These are phyloP conservation scores for Phytophthora tentaculata DNA, from an alignment of 352 stramenopile genomes.

Conservation along the genomic window DNA sequence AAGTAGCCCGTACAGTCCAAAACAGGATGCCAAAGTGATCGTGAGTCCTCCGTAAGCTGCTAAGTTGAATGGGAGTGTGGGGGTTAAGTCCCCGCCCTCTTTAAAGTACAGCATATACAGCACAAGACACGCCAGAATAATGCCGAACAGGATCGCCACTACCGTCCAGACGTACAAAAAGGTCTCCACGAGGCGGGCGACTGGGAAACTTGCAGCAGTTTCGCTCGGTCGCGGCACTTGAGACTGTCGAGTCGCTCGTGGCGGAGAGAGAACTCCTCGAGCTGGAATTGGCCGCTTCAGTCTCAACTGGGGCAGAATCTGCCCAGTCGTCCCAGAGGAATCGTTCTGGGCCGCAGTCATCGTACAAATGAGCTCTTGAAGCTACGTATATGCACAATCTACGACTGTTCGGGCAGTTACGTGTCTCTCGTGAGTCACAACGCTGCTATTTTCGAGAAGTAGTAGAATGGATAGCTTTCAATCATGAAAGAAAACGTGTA, in stretches of 20 bases:
- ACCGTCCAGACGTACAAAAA: conserved; percentile 67
- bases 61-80: conserved; percentile 56
- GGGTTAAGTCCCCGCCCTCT: conserved; percentile 57
- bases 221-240: conserved; percentile 14
- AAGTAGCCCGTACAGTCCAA: conserved; percentile 60
- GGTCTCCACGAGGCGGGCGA: conserved; percentile 37
- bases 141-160: conserved; percentile 53
- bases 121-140: conserved; percentile 56
- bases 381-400: too few species aligned
- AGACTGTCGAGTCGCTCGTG: conserved; percentile 5
- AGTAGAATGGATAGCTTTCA: too few species aligned
- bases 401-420: too few species aligned
- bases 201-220: conserved; percentile 21
- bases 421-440: too few species aligned
- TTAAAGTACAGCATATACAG: conserved; percentile 72
- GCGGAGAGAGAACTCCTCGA: conserved; percentile 27
- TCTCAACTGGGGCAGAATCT: conserved; percentile 25
- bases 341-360: conserved; percentile 8
- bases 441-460: too few species aligned
- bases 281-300: conserved; percentile 19
- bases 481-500: too few species aligned
- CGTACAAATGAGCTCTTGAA: too few species aligned
- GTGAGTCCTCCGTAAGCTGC: conserved; percentile 54
- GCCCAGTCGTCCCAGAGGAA: conserved; percentile 7
- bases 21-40: conserved; percentile 46